Evolutionary conservation across 2,329 filamentous ascomycete species (phyloP).

Genomic region (Talaromyces sp.): DNA sequence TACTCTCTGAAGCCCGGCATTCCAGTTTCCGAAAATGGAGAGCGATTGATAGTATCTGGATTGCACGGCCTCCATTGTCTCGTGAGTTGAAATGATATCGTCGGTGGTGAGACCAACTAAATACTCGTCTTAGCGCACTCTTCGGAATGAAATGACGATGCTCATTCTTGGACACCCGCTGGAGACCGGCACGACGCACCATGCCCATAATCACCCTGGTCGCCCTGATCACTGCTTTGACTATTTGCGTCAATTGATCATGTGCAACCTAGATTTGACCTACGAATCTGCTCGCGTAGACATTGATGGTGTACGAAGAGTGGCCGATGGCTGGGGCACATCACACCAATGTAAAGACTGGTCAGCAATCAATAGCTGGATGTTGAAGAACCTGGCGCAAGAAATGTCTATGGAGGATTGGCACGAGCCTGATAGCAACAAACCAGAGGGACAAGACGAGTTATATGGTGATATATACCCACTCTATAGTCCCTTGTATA

Average conservation of each 20-base stretch:
- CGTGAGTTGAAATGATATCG: background rate
- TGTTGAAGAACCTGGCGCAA: background rate
- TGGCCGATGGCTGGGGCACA: constrained; percentile 8
- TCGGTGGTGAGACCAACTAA: too few relatives aligned
- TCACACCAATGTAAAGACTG: constrained; percentile 10
- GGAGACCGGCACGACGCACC: constrained; percentile 2
- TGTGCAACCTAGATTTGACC: constrained; percentile 10
- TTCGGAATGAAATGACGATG: constrained; percentile 13
- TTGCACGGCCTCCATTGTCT: constrained; percentile 10
- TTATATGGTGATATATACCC: constrained; percentile 7
- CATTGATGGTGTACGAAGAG: constrained; percentile 4
- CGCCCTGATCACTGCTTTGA: constrained; percentile 13
- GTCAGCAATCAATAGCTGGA: constrained; percentile 6
- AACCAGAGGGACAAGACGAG: constrained; percentile 7
- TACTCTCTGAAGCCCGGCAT: constrained; percentile 10
- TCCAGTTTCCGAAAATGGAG: constrained; percentile 7
- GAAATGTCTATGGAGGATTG: constrained; percentile 10
- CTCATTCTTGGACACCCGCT: constrained; percentile 6
- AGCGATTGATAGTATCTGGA: constrained; percentile 9
- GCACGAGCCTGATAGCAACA: constrained; percentile 7
- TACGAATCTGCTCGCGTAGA: constrained; percentile 8
- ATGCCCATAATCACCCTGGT: constrained; percentile 7
- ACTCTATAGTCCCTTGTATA: constrained; percentile 4
- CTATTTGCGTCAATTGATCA: constrained; percentile 11
- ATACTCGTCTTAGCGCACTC: background rate